Conservation (phyloP, 2,329 filamentous ascomycete genomes). For the Onygenales sp. region DNA sequence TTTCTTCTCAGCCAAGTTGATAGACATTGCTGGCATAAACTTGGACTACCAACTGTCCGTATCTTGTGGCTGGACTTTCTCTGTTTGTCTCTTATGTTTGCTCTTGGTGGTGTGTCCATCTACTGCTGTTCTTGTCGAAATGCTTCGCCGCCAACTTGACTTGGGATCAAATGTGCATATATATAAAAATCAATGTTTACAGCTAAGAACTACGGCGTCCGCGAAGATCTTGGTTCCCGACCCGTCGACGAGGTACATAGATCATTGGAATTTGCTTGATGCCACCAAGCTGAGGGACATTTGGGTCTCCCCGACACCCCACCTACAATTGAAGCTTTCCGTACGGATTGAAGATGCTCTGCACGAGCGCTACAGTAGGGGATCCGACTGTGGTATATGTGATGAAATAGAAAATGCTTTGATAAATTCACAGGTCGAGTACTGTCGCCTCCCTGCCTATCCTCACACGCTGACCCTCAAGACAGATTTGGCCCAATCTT, state of each 20-base stretch:
- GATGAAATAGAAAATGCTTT: conserved; percentile 8
- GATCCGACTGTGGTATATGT: conserved; percentile 11
- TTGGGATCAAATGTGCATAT: conserved; percentile 8
- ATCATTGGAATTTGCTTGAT: conserved; percentile 3
- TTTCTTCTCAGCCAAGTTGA: background rate
- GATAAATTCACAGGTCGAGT: conserved; percentile 7
- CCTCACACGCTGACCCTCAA: background rate
- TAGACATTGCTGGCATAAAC: background rate
- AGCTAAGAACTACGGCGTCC: conserved; percentile 15
- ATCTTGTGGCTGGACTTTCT: background rate
- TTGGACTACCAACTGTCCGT: background rate
- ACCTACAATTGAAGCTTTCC: conserved; percentile 19
- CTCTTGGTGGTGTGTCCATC: background rate
- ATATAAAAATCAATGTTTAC: conserved; percentile 6
- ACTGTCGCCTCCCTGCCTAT: conserved; percentile 12
- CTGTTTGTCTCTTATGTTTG: background rate
- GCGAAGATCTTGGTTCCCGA: conserved; percentile 8
- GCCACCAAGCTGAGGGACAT: conserved; percentile 6
- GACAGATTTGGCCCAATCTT: background rate
- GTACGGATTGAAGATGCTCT: conserved; percentile 10
- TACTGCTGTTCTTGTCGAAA: background rate
- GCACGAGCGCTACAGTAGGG: background rate
- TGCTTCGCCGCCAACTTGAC: conserved; percentile 2
- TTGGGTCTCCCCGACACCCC: conserved; percentile 22
- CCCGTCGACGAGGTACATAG: background rate